Base-by-base conservation (phyloP, 192 early-diverging fungal species). In the Coemansia sp. region DNA sequence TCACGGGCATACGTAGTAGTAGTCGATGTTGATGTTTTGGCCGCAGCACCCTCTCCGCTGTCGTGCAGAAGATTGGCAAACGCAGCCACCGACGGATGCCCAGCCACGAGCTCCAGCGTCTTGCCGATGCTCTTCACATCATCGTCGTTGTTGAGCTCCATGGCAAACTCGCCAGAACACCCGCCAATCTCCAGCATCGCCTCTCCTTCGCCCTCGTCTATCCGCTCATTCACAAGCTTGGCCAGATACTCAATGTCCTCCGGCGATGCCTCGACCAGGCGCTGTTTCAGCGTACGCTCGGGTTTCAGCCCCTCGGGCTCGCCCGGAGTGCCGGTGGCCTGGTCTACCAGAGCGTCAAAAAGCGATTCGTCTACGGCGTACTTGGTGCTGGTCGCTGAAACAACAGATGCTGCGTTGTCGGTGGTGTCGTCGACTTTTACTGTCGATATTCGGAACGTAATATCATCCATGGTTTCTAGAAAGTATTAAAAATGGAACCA, bases 101-200 rank as follows among this genome's bases (percentile, higher is more conserved):
- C 37, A 36, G 74, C 78, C 4, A 85, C 78, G 2, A 33, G 35
- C 39, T 76, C 61, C 9, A 89, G 61, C 1, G 87, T 85, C 0
- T 60, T n/a, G 14, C 83, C 59, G 3, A 87, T 76, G 2, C 62
- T 54, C 1, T 70, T 66, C 33, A 87, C 82, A 22, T 91, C 88
- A 12, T 12, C 12, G 8, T 57, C 58, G 15, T 84, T 71, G 0
- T 67, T 70, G 35, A 96, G 68, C 20, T 90, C 67, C 92, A 95
- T 92, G 5, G 86, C 70, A 8, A 86, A 61, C 32, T 91, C 92
- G 68, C 93, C 90, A 51, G 92, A 93, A 66, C 92, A 88, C 17
- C 88, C 37, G 5, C 93, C 93, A 53, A 95, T 75, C 72, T 93
- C 93, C 33, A 95, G 81, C 14, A 96, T 68, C 0, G 87, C 76